Evolutionary conservation across 1,284 basidiomycete species (phyloP), one percentile per base, ranked within the genome.

Genomic region (Sporisorium graminicola): DNA sequence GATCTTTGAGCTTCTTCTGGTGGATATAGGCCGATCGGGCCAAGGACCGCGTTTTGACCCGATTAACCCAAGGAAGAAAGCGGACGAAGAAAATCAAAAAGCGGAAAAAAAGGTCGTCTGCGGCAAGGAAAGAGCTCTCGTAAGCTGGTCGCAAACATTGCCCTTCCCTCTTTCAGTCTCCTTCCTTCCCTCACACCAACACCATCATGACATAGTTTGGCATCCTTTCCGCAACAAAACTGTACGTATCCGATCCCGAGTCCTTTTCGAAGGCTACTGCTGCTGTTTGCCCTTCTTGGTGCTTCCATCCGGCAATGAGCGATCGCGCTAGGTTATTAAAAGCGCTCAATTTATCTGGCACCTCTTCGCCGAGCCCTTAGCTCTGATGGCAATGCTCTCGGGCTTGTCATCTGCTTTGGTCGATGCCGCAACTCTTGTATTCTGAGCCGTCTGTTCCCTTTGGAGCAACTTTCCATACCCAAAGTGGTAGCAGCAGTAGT

Each of bases 301-400:
- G 12, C 33, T 26, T 31, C 2, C 22, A 51, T 43, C 67, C 74
- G 74, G 74, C 74, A 77, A 77, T 77, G 74, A 77, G 69, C 65
- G 74, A 77, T 69, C 74, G 74, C 74, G 74, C 74, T 73, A 77
- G 74, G 74, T 77, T 73, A 61, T 69, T 58, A 52, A 68, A 77
- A 70, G 74, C 70, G 74, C 74, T 73, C 65, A 65, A 76, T 27
- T 42, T 61, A 77, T 77, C 74, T 77, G 74, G 74, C 74, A 77
- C 74, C 74, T 77, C 74, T 77, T 77, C 74, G 70, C 70, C 70
- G 74, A 77, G 74, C 74, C 74, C 74, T 68, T 72, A 55, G 67
- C 58, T 60, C 42, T 18, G 56, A 44, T 44, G 57, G 43, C 50
- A 50, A 35, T 43, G 35, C n/a, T 46, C 29, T 61, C 22, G 51